Evolutionary conservation across 2,329 filamentous ascomycete species (phyloP), one percentile per base, ranked within the genome.

Genomic region (Blastomyces silverae): DNA sequence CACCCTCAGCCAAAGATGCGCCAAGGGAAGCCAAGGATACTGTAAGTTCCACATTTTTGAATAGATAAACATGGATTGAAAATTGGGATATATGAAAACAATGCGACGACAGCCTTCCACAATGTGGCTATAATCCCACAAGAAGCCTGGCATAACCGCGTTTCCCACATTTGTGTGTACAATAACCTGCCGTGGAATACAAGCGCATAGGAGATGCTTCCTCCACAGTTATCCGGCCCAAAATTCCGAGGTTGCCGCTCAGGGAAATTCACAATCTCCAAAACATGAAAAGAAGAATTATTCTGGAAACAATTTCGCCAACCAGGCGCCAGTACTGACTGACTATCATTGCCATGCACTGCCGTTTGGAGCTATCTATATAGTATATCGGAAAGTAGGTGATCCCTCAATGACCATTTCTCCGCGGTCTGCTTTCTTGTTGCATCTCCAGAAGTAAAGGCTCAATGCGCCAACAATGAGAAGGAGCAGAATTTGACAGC

Each of bases 361-460:
- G 42, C 22, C 44, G 39, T 46, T 22, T 48, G 42, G 13, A n/a
- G 17, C 11, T 17, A 28, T 61, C 34, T 63, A 72, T 57, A 70
- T 64, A 2, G 71, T 78, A 69, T 79, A 79, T 46, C 76, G 73
- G 68, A 79, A 79, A n/a, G 69, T 69, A 11, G 72, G 63, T 25
- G 72, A 71, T 10, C 70, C 73, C 66, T 77, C 76, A 62, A 77
- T 75, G 8, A 75, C 67, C 46, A 72, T 66, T 69, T 75, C 67
- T 25, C 76, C 75, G 37, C 68, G 68, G 39, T 75, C 72, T 20
- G 76, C 76, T 65, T 76, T 71, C 55, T 69, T 70, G 60, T 77
- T 77, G 57, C 70, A 73, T 46, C 67, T 61, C 50, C 71, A 69
- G 67, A 77, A 77, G 70, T 73, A 74, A 46, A 73, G 5, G 61